These are phyloP conservation scores for Cucumis cinereus DNA, from an alignment of 306 rosid genomes.

Conservation along the genomic window DNA sequence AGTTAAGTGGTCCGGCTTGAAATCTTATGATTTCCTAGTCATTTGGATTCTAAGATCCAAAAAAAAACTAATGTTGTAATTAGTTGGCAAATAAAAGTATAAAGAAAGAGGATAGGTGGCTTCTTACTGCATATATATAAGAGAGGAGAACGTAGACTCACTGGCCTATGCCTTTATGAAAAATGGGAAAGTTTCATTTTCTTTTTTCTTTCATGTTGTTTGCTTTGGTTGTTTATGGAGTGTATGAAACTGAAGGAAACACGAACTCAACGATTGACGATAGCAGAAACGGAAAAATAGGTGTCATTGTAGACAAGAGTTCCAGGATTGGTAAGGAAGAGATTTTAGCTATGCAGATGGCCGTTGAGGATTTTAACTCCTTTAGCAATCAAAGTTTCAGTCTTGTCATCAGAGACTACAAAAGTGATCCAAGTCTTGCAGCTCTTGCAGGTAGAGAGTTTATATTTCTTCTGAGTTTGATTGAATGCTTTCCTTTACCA, in stretches of 20 bases:
- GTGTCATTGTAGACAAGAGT: slow-evolving; percentile 20
- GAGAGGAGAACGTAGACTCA: not conserved
- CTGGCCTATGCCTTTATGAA: not conserved
- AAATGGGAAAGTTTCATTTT: not conserved
- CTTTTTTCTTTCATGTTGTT: not conserved
- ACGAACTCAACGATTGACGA: not conserved
- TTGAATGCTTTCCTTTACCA: not conserved
- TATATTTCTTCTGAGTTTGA: not conserved
- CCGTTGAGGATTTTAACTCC: slow-evolving; percentile 20
- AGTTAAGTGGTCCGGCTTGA: not conserved
- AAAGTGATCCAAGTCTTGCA: slow-evolving; percentile 22
- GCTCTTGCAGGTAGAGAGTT: slow-evolving; percentile 26
- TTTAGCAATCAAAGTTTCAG: slow-evolving; percentile 10
- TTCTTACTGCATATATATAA: not conserved
- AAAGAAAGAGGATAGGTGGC: not conserved
- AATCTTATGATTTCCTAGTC: not conserved
- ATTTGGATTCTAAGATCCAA: not conserved
- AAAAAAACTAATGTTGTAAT: not conserved
- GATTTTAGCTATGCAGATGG: slow-evolving; percentile 31
- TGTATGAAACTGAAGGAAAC: not conserved
- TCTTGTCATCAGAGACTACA: slow-evolving; percentile 18
- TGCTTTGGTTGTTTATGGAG: not conserved
- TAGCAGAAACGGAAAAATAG: slow-evolving; percentile 6
- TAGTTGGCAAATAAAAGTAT: not conserved
- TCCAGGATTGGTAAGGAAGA: slow-evolving; percentile 33